Base-by-base conservation (phyloP, 306 rosid genomes). In the Sicyos baderoa region DNA sequence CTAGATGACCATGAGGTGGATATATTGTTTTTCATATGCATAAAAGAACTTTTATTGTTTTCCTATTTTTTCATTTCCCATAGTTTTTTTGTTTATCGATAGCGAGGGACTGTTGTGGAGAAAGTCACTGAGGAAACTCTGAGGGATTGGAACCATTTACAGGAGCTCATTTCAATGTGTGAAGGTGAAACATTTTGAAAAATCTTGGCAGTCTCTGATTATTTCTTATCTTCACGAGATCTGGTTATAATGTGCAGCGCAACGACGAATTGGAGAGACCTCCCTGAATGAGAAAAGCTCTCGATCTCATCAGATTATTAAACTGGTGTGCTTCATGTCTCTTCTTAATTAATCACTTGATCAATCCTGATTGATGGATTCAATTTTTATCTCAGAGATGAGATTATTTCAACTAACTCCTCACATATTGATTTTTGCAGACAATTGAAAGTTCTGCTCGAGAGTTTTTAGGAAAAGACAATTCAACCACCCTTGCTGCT, bases 231-330 rank as follows among this genome's bases (percentile, higher is more conserved):
- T 49, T 18, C 42, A 69, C 17, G 54, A 79, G 75, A 58, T 56
- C 18, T 25, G 45, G 57, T 56, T 76, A 68, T 72, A 74, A 47
- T 81, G 32, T 79, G 86, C 95, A 94, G 99, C 96, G 70, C 99
- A 94, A 81, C 87, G 99, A 78, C 95, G 84, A 82, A 91, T 94
- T 55, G 99, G 99, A 78, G 99, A 90, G 86, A 94, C 99, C 57
- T 79, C 66, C 63, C 82, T 94, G 76, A 94, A 94, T 57, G 99
- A 94, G 47, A 94, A 79, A 82, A 94, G 99, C 81, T 94, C 99
- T 52, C 85, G 99, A 83, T 94, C 99, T 80, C 99, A 94, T 76
- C 97, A 94, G 84, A 90, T 94, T 79, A 94, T 94, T 51, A 85
- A 84, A 86, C 72, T 94, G 96, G 99, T 94, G 42, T 2, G 86